A percentile compares a stretch with the other conserved stretches of the same genome.
Conservation (phyloP, 2,329 filamentous ascomycete species). For the Sporothrix euskadiensis region DNA sequence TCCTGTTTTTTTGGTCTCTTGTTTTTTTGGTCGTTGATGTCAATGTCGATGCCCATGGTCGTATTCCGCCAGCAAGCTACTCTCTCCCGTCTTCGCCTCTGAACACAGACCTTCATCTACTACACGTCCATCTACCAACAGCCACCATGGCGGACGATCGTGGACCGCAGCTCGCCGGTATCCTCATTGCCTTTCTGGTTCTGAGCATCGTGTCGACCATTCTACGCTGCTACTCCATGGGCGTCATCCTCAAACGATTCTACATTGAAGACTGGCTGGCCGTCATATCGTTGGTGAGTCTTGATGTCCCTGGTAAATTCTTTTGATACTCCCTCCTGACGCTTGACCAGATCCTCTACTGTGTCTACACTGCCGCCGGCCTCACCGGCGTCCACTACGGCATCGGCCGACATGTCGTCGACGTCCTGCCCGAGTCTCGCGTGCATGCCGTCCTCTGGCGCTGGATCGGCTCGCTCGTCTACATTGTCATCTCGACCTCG, state of each 20-base stretch:
- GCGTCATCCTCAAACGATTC: slow-evolving; percentile 8
- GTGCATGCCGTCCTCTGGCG: slow-evolving; percentile 13
- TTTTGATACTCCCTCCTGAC: background rate
- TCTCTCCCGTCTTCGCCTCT: background rate
- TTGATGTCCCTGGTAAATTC: background rate
- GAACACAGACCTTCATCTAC: background rate
- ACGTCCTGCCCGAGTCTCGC: slow-evolving; percentile 1
- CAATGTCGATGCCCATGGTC: background rate
- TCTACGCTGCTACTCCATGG: slow-evolving; percentile 20
- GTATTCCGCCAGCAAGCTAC: background rate
- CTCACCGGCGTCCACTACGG: background rate
- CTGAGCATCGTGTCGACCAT: slow-evolving; percentile 10
- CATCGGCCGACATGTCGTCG: slow-evolving; percentile 3
- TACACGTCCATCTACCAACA: background rate
- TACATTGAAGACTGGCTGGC: slow-evolving; percentile 17
- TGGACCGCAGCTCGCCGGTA: background rate
- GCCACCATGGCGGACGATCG: background rate
- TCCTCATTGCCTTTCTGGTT: background rate
- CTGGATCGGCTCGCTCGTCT: slow-evolving; percentile 6
- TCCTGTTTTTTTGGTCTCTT: background rate
- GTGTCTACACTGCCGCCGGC: background rate
- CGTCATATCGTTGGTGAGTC: background rate
- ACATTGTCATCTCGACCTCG: slow-evolving; percentile 5
- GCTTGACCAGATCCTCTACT: background rate
- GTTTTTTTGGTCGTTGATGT: background rate